Evolutionary conservation across 116 monocot genomes (phyloP), one percentile per base, ranked within the genome.

Genomic region (Phalaenopsis hybrid): DNA sequence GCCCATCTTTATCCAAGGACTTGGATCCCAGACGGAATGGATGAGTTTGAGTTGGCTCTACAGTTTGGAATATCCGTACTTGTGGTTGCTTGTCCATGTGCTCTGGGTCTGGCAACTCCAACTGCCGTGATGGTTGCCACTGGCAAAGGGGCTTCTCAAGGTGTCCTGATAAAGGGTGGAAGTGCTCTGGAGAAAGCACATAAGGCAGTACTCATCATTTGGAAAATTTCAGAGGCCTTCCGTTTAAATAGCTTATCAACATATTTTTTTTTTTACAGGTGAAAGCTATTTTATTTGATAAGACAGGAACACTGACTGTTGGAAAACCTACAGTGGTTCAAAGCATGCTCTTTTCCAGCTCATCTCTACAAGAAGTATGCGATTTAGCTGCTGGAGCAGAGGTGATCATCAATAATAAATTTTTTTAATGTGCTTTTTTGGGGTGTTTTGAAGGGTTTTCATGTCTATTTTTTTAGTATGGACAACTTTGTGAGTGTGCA

Each of bases 61-160:
- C 96, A 96, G 80, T 96, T 96, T 90, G 91, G 90, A n/a, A 96
- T 96, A 52, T 96, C 96, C 43, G 96, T 96, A 37, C 82, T 96
- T 48, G 96, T 96, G 58, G 85, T 96, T 80, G 96, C 96, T 20
- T 96, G 96, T 68, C 96, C 96, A 55, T 96, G 96, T 84, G 96
- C 96, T 59, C 82, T 96, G 49, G 96, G 96, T 52, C 82, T 96
- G 20, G 96, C 96, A 57, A 96, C 96, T 73, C 96, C 96, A 16
- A 96, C 96, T 68, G 96, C 96, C 73, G 96, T 96, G 67, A 96
- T 96, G 96, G 96, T 96, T 70, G 91, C 96, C 78, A 96, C 96
- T 58, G 96, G 96, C 34, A 93, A 91, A 90, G 96, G 93, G 68
- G 96, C 96, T 82, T 96, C 96, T 57, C 96, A 93, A 69, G 96